Evolutionary conservation across 2,329 filamentous ascomycete genomes (phyloP), one percentile per base, ranked within the genome.

Genomic region (Penicillium crustosum): DNA sequence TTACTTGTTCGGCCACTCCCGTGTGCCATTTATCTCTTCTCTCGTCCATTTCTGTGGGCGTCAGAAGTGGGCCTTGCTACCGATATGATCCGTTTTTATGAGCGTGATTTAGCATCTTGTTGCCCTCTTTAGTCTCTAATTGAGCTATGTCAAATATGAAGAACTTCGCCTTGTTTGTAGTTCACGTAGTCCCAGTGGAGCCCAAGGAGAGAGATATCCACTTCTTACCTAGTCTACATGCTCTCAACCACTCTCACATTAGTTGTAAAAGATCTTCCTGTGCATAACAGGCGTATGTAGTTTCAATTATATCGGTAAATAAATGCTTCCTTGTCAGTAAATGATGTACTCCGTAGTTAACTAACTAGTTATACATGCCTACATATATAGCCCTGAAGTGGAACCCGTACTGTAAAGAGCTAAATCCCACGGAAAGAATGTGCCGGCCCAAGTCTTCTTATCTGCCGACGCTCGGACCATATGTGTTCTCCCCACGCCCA

Each of bases 391-490:
- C 4, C 15, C 2, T 25, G 21, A 8, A 44, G 42, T 44, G 23
- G 23, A 27, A 38, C 17, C 35, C 15, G 13, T 36, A 23, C 29
- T 44, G n/a, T 44, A n/a, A 29, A 35, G 36, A 25, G 39, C 49
- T 45, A n/a, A 45, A 36, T 52, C 29, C 19, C 13, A 21, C 52
- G 55, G 55, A 55, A 60, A 51, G 48, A 52, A 64, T 60, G 48
- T 64, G 59, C 63, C 65, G 63, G 48, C 25, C 49, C 55, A 38
- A 51, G 51, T 57, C 53, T 49, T 59, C 61, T 67, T 65, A 67
- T 66, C 62, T 65, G 61, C 65, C 64, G 62, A 66, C 61, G 65
- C 64, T 62, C 64, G 64, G 64, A 60, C 62, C 62, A 57, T 47
- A 19, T 21, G n/a, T 42, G 36, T 49, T 50, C 44, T 51, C 57